A percentile compares a stretch with the other conserved stretches of the same genome.
Conservation (phyloP, 1,139 yeast species). For the Nadsonia starkeyi-henricii region DNA sequence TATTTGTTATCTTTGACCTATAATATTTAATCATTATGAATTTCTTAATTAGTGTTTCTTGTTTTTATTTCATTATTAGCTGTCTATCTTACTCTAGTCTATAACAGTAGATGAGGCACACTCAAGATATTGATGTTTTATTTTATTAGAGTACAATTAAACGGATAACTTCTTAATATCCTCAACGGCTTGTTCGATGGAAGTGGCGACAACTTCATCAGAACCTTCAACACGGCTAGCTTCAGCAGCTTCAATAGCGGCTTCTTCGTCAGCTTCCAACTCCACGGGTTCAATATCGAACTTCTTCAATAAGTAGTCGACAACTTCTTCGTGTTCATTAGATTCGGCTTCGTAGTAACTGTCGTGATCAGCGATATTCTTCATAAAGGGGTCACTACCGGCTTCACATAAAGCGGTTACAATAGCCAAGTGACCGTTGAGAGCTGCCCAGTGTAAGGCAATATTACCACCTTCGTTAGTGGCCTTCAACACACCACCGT, state of each 20-base stretch:
- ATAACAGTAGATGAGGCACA: too few relatives aligned
- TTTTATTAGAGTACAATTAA: too few relatives aligned
- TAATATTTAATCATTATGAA: too few relatives aligned
- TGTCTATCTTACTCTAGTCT: too few relatives aligned
- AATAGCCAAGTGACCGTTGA: constrained; percentile 66
- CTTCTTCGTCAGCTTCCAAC: constrained; percentile 27
- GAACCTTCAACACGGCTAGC: constrained; percentile 24
- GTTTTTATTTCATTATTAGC: too few relatives aligned
- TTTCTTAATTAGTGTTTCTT: too few relatives aligned
- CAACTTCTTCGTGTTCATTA: constrained; percentile 31
- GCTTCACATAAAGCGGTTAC: constrained; percentile 60
- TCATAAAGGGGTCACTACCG: constrained; percentile 70
- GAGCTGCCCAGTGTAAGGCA: constrained; percentile 90
- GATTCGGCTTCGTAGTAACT: constrained; percentile 80
- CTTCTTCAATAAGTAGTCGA: constrained; percentile 52
- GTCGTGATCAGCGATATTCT: constrained; percentile 68
- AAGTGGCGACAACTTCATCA: constrained; percentile 4
- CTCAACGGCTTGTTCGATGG: too few relatives aligned
- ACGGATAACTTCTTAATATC: too few relatives aligned
- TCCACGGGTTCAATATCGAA: constrained; percentile 56
- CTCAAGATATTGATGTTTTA: too few relatives aligned
- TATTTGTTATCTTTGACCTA: too few relatives aligned
- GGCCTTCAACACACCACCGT: constrained; percentile 36
- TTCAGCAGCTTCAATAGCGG: constrained; percentile 26
- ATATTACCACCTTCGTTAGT: constrained; percentile 80